A percentile compares a stretch with the other conserved stretches of the same genome.
phyloP scores from a whole-genome alignment of 106 monocot genomes.

The Ottelia alismoides region DNA sequence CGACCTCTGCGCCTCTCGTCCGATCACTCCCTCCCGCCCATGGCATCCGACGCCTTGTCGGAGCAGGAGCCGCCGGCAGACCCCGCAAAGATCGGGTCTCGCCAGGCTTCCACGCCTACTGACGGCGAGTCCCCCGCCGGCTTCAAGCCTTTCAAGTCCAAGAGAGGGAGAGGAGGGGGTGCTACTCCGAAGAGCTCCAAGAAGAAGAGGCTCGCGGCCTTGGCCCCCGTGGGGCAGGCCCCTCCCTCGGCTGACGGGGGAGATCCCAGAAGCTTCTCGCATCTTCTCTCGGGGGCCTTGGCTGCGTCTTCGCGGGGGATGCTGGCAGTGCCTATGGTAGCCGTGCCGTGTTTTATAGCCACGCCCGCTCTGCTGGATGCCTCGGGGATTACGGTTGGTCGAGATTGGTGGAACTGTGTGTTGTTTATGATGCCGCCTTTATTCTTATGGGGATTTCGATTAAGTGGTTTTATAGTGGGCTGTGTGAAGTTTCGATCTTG shows the following conservation, averaged over 20 bases:
- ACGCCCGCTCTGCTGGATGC: slow-evolving; percentile 30
- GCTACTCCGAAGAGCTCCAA: not conserved
- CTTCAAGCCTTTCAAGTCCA: not conserved
- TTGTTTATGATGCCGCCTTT: too few species aligned
- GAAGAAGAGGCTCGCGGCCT: not conserved
- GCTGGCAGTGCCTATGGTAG: slow-evolving; percentile 17
- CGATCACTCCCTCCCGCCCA: not conserved
- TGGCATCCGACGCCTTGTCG: not conserved
- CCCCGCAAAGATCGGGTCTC: not conserved
- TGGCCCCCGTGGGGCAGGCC: not conserved
- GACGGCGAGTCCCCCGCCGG: not conserved
- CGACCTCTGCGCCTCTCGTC: not conserved
- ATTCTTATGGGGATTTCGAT: too few species aligned
- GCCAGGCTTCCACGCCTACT: not conserved
- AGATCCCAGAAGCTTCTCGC: slow-evolving; percentile 15
- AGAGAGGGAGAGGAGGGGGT: not conserved
- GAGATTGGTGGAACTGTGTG: not conserved
- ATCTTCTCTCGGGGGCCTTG: slow-evolving; percentile 29
- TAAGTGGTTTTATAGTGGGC: too few species aligned
- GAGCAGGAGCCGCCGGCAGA: not conserved
- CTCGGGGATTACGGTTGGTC: slow-evolving; percentile 35
- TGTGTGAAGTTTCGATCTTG: too few species aligned
- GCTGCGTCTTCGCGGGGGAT: slow-evolving; percentile 2
- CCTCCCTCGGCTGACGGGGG: not conserved
- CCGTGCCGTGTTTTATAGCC: slow-evolving; percentile 32